Percentiles rank a stretch among this genome's conserved stretches.
Evolutionary conservation across 1,139 yeast species (phyloP).

Genomic region (Hansenula sp.): DNA sequence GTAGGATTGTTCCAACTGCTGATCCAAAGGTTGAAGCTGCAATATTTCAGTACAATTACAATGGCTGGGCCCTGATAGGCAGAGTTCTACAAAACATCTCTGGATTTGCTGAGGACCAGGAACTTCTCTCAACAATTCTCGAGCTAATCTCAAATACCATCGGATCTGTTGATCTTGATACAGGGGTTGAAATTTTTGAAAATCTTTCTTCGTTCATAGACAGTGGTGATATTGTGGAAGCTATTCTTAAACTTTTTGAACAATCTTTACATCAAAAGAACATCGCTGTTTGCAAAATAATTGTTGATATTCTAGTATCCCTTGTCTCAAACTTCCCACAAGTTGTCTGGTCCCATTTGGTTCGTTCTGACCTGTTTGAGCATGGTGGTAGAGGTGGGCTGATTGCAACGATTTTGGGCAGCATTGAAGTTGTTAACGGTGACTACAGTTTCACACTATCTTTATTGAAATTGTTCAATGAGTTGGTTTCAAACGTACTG

Average conservation of each 20-base stretch:
- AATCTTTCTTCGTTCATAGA: constrained; percentile 57
- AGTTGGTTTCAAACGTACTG: constrained; percentile 53
- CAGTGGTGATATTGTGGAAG: constrained; percentile 66
- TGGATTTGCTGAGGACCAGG: constrained; percentile 30
- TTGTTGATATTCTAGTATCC: constrained; percentile 48
- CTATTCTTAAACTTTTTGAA: constrained; percentile 63
- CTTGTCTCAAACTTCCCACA: constrained; percentile 50
- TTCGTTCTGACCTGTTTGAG: constrained; percentile 62
- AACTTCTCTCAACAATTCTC: constrained; percentile 44
- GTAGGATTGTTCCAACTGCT: constrained; percentile 56
- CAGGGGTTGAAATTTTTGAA: constrained; percentile 38
- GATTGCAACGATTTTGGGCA: constrained; percentile 59
- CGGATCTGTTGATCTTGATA: constrained; percentile 37
- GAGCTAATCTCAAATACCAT: constrained; percentile 49
- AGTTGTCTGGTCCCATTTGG: constrained; percentile 76
- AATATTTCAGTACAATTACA: constrained; percentile 68
- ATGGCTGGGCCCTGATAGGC: constrained; percentile 87
- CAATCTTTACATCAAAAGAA: constrained; percentile 60
- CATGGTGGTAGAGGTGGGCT: constrained; percentile 69
- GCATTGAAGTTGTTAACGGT: constrained; percentile 70
- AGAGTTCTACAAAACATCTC: constrained; percentile 63
- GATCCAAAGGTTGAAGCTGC: constrained; percentile 41
- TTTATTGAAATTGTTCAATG: constrained; percentile 49
- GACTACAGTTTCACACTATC: constrained; percentile 61
- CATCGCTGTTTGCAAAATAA: constrained; percentile 40